phyloP scores from a whole-genome alignment of 345 rosid genomes.

The Corymbia maculata region DNA sequence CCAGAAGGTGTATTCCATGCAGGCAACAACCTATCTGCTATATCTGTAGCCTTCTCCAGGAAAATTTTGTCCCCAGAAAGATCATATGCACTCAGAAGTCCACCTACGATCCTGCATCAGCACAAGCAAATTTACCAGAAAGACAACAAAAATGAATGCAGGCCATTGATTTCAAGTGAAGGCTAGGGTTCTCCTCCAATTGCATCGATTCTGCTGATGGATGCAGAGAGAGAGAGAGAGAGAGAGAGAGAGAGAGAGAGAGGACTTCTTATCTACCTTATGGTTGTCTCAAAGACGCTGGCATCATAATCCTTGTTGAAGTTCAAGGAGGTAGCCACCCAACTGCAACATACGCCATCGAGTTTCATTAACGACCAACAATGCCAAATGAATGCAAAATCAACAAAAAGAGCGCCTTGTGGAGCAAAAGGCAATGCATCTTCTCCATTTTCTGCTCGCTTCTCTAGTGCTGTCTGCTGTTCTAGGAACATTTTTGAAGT shows the following conservation, averaged over 20 bases:
- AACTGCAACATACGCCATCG: constrained; percentile 30
- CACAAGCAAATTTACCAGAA: background rate
- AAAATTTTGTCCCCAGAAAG: constrained; percentile 84
- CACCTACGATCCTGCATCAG: constrained; percentile 75
- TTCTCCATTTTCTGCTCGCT: background rate
- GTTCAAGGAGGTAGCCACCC: constrained; percentile 88
- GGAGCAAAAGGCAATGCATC: background rate
- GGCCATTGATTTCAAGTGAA: background rate
- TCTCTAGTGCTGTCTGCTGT: background rate
- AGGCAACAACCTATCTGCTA: constrained; percentile 88
- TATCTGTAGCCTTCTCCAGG: constrained; percentile 85
- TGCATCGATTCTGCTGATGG: background rate
- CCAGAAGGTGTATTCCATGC: constrained; percentile 88
- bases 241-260: background rate
- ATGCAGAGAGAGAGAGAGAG: background rate
- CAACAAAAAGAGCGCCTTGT: background rate
- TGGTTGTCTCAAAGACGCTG: constrained; percentile 97
- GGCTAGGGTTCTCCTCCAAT: background rate
- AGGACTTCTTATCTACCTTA: constrained; percentile 42
- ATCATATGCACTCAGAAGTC: constrained; percentile 90
- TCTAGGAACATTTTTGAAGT: background rate
- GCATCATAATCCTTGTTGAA: constrained; percentile 79
- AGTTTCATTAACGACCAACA: background rate
- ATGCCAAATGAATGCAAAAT: background rate
- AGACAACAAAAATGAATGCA: background rate